Conservation (phyloP, 2,329 filamentous ascomycete species). For the Calonectria pteridis region DNA sequence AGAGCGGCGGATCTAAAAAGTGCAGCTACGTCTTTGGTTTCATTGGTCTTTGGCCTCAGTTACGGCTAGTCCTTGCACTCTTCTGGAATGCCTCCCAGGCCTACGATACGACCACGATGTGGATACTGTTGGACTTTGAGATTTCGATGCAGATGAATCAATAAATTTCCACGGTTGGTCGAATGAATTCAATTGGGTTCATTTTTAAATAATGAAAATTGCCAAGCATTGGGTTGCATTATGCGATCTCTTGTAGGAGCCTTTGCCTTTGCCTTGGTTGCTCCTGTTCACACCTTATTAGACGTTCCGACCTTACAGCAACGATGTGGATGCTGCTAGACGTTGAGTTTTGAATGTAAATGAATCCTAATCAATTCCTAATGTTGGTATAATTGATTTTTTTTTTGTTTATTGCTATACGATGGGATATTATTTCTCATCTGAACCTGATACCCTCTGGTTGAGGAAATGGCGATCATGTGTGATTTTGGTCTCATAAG, state of each 20-base stretch:
- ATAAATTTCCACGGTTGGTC: no score
- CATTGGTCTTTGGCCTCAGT: background rate
- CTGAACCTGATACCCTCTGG: no score
- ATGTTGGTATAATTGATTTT: background rate
- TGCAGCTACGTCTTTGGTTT: background rate
- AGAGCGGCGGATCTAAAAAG: background rate
- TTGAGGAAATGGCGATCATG: background rate
- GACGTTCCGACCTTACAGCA: no score
- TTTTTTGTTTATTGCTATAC: background rate
- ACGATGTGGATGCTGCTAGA: background rate
- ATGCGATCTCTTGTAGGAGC: no score
- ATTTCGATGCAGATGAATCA: background rate
- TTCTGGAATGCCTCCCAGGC: background rate
- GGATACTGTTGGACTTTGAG: background rate
- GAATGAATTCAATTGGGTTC: no score
- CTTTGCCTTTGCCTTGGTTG: no score
- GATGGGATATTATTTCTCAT: background rate
- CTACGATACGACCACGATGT: no score
- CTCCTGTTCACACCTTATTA: no score
- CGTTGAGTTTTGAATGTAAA: background rate
- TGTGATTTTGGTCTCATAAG: background rate
- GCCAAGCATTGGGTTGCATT: no score
- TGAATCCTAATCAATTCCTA: no score
- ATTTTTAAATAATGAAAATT: no score
- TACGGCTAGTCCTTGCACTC: background rate